phyloP scores from a whole-genome alignment of 179 eudicot species.

The Actinidia arguta region DNA sequence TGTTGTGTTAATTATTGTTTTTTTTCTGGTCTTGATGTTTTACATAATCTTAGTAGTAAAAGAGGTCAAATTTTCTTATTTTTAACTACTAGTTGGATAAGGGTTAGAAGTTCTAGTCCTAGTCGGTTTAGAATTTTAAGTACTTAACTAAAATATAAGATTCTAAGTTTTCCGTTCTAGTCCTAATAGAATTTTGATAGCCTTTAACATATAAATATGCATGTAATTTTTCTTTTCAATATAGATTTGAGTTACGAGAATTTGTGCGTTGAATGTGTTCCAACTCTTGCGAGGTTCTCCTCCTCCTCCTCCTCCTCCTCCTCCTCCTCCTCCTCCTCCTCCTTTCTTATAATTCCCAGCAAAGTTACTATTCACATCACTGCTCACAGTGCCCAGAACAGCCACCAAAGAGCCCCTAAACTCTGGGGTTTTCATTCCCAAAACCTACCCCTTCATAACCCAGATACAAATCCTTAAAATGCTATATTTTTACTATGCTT shows the following conservation, averaged over 20 bases:
- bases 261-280: not conserved
- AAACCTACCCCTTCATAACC: not conserved
- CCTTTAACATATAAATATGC: not conserved
- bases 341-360: no score
- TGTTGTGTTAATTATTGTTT: not conserved
- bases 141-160: not conserved
- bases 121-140: not conserved
- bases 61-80: not conserved
- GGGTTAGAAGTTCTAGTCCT: not conserved
- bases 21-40: not conserved
- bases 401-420: slow-evolving; percentile 1
- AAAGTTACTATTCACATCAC: not conserved
- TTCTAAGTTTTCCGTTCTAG: no score
- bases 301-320: not conserved
- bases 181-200: not conserved
- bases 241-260: not conserved
- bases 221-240: not conserved
- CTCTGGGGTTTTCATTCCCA: not conserved
- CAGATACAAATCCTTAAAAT: not conserved
- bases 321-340: not conserved
- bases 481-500: not conserved
- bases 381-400: not conserved
- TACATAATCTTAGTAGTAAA: not conserved
- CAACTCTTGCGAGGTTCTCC: not conserved
- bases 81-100: not conserved